Conservation (phyloP, 2,329 filamentous ascomycete genomes). For the Gaeumannomyces tritici region DNA sequence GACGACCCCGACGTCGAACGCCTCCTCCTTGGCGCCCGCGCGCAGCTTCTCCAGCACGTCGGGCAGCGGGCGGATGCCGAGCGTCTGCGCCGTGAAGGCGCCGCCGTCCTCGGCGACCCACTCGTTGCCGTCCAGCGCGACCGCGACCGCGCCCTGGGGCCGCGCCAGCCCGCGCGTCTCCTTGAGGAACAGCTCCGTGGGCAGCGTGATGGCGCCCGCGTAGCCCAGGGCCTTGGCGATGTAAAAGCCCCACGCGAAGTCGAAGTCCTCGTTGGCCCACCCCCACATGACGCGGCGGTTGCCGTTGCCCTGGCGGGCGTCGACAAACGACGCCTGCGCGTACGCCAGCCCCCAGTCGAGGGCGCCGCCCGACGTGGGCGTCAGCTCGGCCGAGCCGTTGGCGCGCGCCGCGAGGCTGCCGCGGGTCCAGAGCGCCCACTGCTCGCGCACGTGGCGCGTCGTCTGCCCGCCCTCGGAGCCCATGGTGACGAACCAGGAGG, state of each 20-base stretch:
- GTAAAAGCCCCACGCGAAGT: not conserved
- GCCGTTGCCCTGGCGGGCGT: not conserved
- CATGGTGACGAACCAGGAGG: not conserved
- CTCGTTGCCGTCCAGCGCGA: not conserved
- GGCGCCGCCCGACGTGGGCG: not conserved
- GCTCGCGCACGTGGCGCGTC: slow-evolving; percentile 1
- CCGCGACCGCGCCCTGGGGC: too few relatives aligned
- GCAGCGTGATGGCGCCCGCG: not conserved
- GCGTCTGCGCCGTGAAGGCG: not conserved
- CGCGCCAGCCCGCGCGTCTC: not conserved
- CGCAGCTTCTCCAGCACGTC: not conserved
- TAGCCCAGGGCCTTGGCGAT: not conserved
- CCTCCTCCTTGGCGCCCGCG: not conserved
- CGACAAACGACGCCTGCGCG: not conserved
- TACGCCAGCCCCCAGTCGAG: slow-evolving; percentile 2
- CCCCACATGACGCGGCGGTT: slow-evolving; percentile 1
- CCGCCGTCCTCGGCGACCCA: not conserved
- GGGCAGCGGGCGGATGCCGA: not conserved
- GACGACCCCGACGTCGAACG: not conserved
- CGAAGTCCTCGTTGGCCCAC: slow-evolving; percentile 4
- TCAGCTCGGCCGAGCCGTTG: not conserved
- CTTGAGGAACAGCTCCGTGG: not conserved
- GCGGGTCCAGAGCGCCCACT: not conserved
- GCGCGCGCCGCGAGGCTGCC: not conserved
- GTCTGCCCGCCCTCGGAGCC: slow-evolving; percentile 1